Base-by-base conservation (phyloP, 768 basidiomycete genomes). In the Rhizopogon sp. region DNA sequence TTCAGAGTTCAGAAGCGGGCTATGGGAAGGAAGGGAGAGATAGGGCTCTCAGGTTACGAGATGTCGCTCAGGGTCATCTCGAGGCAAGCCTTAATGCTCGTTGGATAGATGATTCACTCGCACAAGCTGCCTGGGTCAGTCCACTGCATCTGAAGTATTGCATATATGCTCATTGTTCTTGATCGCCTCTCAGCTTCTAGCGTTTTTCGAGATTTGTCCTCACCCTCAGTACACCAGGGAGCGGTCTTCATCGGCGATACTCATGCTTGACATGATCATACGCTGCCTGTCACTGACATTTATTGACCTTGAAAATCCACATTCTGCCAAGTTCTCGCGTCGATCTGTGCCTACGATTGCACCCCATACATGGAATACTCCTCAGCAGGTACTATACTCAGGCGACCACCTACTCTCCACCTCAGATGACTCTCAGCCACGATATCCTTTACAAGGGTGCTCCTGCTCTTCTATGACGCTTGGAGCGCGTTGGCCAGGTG, bases 61-160 rank as follows among this genome's bases (percentile, higher is more conserved):
- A 90, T 56, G 76, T 84, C 61, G 88, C 88, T 35, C 87, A 87
- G 65, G 74, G 78, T 47, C 80, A 84, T 10, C 69, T 90, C 58
- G 86, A 90, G 57, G 83, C 84, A 22, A 89, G 87, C 62, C 69
- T 87, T 55, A 84, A 80, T 62, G 79, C 84, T 43, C 79, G 82
- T 16, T 87, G 85, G 83, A 76, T 90, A 13, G 87, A 90, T 59
- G 83, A 87, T 62, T 82, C 80, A 33, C 76, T 90, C 6, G 86
- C 83, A 11, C 85, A 90, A 68, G 85, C 87, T 39, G 84, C 86
- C 53, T 90, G 85, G 85, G 88, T 88, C 66, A 60, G 80, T 59
- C 29, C 14, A n/a, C 28, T n/a, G 0, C 1, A 13, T 42, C 22
- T 50, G 25, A 46, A 33, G 37, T 39, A 20, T 50, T 51, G 8